Conservation (phyloP, 2,329 filamentous ascomycete genomes). For the Rhynchosporium secalis region DNA sequence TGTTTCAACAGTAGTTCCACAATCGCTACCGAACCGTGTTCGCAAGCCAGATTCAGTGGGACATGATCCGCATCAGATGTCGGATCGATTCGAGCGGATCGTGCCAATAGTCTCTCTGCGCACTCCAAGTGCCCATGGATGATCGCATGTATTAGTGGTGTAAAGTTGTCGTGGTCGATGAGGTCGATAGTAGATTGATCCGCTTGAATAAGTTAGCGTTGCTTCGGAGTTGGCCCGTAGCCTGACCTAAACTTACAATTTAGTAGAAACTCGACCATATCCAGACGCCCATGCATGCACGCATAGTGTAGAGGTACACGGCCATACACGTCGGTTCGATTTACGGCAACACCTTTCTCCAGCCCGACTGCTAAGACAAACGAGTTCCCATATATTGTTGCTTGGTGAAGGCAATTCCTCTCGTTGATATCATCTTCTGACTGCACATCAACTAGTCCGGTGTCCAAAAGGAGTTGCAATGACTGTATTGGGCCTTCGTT, state of each 20-base stretch:
- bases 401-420: slow-evolving; percentile 92
- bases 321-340: slow-evolving; percentile 87
- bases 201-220: slow-evolving; percentile 44
- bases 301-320: slow-evolving; percentile 93
- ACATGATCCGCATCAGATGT: slow-evolving; percentile 87
- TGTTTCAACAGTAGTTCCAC: slow-evolving; percentile 82
- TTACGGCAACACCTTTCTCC: slow-evolving; percentile 72
- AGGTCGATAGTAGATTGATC: slow-evolving; percentile 77
- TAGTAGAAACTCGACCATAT: slow-evolving; percentile 76
- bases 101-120: slow-evolving; percentile 73
- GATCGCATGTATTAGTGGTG: slow-evolving; percentile 90
- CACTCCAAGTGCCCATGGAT: slow-evolving; percentile 82
- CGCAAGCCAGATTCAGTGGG: slow-evolving; percentile 90
- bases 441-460: slow-evolving; percentile 81
- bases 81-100: slow-evolving; percentile 82
- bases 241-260: slow-evolving; percentile 52
- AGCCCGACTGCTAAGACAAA: slow-evolving; percentile 77
- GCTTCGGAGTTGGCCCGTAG: background rate
- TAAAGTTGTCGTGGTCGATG: slow-evolving; percentile 97
- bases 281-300: slow-evolving; percentile 87
- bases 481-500: slow-evolving; percentile 79
- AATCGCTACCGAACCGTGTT: slow-evolving; percentile 83
- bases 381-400: slow-evolving; percentile 87
- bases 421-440: slow-evolving; percentile 98
- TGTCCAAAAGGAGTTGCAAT: slow-evolving; percentile 74